Evolutionary conservation across 768 basidiomycete genomes (phyloP).

Genomic region (Pseudohyphozyma bogoriensis): DNA sequence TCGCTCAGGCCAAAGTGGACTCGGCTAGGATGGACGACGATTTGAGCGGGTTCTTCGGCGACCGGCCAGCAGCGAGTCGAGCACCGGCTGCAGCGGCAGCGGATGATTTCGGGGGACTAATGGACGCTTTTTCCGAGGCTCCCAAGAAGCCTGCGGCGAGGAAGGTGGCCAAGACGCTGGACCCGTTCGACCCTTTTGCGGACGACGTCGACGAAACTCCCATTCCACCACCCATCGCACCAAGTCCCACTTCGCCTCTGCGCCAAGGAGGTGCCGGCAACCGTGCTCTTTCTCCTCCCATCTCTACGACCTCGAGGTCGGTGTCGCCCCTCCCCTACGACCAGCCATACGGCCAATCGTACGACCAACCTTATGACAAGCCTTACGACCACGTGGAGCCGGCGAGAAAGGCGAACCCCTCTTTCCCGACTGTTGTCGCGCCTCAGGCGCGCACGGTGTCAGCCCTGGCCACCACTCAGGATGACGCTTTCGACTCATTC

Average conservation of each 20-base stretch:
- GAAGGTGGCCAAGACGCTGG: background rate
- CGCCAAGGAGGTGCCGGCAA: background rate
- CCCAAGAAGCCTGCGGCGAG: background rate
- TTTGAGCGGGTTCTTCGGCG: constrained; percentile 75
- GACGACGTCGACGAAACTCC: constrained; percentile 4
- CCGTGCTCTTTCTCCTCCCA: background rate
- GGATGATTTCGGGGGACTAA: constrained; percentile 21
- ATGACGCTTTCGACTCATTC: constrained; percentile 18
- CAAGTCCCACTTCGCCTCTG: background rate
- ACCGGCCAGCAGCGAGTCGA: background rate
- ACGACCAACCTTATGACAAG: too few relatives aligned
- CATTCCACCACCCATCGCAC: background rate
- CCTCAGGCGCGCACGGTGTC: background rate
- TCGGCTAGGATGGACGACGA: constrained; percentile 70
- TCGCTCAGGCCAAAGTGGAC: constrained; percentile 55
- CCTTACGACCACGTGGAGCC: too few relatives aligned
- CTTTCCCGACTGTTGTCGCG: background rate
- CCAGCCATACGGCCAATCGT: too few relatives aligned
- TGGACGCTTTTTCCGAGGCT: constrained; percentile 12
- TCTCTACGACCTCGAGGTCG: background rate
- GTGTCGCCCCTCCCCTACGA: background rate
- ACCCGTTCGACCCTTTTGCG: constrained; percentile 26
- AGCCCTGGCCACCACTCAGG: background rate
- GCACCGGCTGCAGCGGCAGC: constrained; percentile 1
- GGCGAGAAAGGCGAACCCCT: too few relatives aligned